Conservation (phyloP, 225 moss, liverwort and hornwort genomes). For the Polytrichum formosum region DNA sequence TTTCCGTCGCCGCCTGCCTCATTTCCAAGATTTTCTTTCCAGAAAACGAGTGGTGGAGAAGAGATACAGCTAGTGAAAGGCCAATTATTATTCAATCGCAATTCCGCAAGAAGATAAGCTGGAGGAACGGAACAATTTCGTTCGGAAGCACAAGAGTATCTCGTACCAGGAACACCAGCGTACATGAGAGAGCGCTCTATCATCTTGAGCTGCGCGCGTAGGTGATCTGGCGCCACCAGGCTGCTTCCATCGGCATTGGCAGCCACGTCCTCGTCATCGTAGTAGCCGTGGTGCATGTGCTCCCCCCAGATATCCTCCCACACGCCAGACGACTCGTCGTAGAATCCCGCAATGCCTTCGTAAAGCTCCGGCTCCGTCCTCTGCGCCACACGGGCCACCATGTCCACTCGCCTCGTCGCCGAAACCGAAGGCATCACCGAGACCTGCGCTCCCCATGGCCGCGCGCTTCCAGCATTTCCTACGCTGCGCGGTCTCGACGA, state of each 20-base stretch:
- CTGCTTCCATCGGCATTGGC: not conserved
- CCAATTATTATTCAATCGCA: too few species aligned
- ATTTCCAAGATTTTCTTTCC: too few species aligned
- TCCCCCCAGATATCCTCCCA: slow-evolving; percentile 99
- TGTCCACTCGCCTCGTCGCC: not conserved
- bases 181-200: slow-evolving; percentile 82
- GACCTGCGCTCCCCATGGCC: too few species aligned
- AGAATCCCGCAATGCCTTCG: slow-evolving; percentile 92
- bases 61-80: too few species aligned
- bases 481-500: too few species aligned
- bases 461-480: too few species aligned
- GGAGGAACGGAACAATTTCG: too few species aligned
- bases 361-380: slow-evolving; percentile 76
- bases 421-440: too few species aligned
- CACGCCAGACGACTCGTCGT: slow-evolving; percentile 79
- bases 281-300: slow-evolving; percentile 98
- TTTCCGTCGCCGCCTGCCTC: too few species aligned
- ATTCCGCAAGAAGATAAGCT: too few species aligned
- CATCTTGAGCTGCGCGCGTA: slow-evolving; percentile 80
- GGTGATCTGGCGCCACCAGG: slow-evolving; percentile 31
- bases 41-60: too few species aligned
- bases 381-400: slow-evolving; percentile 23
- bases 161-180: slow-evolving; percentile 75
- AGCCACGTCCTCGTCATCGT: slow-evolving; percentile 36
- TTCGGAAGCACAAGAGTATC: not conserved